phyloP scores from a whole-genome alignment of 1,284 basidiomycete genomes.

The Ceratobasidium theobromae region DNA sequence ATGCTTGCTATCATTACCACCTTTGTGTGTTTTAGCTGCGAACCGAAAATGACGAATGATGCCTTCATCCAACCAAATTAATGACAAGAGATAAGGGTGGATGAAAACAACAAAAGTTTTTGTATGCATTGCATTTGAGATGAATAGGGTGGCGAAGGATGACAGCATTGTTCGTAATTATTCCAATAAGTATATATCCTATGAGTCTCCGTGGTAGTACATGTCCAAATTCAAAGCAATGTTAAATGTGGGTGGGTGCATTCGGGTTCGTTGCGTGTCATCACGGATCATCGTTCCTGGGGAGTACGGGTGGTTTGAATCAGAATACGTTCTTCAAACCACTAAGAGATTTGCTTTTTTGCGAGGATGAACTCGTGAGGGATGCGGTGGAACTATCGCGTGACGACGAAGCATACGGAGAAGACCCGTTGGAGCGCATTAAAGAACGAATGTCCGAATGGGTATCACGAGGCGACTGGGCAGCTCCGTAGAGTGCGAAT shows the following conservation, averaged over 20 bases:
- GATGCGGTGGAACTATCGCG: slow-evolving; percentile 20
- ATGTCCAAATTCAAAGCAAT: too few species aligned
- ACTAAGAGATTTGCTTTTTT: slow-evolving; percentile 20
- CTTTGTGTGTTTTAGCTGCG: not conserved
- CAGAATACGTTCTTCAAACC: slow-evolving; percentile 26
- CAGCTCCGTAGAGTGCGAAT: slow-evolving; percentile 27
- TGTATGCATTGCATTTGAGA: too few species aligned
- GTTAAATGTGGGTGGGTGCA: too few species aligned
- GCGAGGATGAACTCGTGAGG: slow-evolving; percentile 15
- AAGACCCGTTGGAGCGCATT: slow-evolving; percentile 21
- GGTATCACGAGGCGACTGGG: slow-evolving; percentile 30
- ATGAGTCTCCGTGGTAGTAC: too few species aligned
- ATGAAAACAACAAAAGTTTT: not conserved
- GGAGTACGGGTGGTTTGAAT: not conserved
- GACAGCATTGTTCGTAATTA: too few species aligned
- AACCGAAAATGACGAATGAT: not conserved
- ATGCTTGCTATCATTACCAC: not conserved
- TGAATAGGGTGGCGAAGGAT: too few species aligned
- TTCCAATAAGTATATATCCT: too few species aligned
- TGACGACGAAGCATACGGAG: slow-evolving; percentile 12
- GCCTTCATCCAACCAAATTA: too few species aligned
- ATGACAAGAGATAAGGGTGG: not conserved
- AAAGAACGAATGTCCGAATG: slow-evolving; percentile 28
- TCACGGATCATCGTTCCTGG: not conserved
- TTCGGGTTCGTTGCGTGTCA: not conserved